These are phyloP conservation scores for Lodderomyces theae DNA, from an alignment of 1,139 yeast species.

Conservation along the genomic window DNA sequence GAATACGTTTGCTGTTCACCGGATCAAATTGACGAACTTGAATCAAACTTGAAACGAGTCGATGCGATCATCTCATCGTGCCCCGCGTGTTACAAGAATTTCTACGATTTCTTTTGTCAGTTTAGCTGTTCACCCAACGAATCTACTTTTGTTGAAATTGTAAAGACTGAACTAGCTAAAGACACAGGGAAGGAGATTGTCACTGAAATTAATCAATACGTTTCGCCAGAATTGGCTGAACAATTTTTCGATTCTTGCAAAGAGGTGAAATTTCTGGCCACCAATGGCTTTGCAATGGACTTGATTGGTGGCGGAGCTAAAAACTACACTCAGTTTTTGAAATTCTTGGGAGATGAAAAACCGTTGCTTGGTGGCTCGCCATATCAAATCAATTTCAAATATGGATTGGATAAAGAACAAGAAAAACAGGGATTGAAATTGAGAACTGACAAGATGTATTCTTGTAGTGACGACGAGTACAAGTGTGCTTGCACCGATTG, in stretches of 20 bases:
- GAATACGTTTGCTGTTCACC: slow-evolving; percentile 42
- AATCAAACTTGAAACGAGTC: slow-evolving; percentile 62
- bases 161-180: slow-evolving; percentile 49
- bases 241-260: slow-evolving; percentile 80
- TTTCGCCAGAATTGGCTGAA: slow-evolving; percentile 59
- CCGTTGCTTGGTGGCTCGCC: slow-evolving; percentile 95
- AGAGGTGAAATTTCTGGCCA: slow-evolving; percentile 86
- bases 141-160: slow-evolving; percentile 66
- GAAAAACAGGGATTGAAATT: slow-evolving; percentile 22
- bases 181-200: slow-evolving; percentile 61
- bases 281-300: slow-evolving; percentile 97
- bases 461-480: slow-evolving; percentile 66
- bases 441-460: slow-evolving; percentile 33
- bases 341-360: slow-evolving; percentile 90
- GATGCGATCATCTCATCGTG: slow-evolving; percentile 84
- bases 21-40: slow-evolving; percentile 33
- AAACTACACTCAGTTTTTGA: slow-evolving; percentile 66
- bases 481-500: slow-evolving; percentile 94
- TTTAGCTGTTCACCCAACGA: slow-evolving; percentile 92
- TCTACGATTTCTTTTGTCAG: slow-evolving; percentile 79
- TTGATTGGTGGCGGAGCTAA: slow-evolving; percentile 94
- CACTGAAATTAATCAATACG: slow-evolving; percentile 64
- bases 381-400: slow-evolving; percentile 80
- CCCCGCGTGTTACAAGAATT: slow-evolving; percentile 90
- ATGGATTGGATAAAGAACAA: slow-evolving; percentile 23